Base-by-base conservation (phyloP, 1,284 basidiomycete genomes). In the Sphagnurus paluster region DNA sequence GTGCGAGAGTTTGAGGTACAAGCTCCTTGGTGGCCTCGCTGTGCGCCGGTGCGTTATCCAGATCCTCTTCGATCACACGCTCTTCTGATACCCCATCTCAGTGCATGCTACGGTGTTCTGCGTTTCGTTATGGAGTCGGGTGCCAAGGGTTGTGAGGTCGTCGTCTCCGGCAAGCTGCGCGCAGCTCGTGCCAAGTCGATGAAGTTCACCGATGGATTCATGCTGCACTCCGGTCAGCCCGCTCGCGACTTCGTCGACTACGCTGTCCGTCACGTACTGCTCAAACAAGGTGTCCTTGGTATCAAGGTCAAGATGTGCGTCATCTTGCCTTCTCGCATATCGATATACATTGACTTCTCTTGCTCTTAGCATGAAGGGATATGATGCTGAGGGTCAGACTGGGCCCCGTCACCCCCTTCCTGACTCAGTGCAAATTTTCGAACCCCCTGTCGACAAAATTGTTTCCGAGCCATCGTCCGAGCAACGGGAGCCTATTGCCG, bases 151-250 rank as follows among this genome's bases (percentile, higher is more conserved):
- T 98, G 95, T 69, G 97, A 99, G 75, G 97, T 99, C 57, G 93
- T 99, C 66, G 94, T 99, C 57, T 99, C 96, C 57, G 97, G 97
- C 68, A 99, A 99, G 76, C 92, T 99, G 64, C 94, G 97, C 71
- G 97, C 96, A 62, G 97, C 97, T 60, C 94, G 95, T 84, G 97
- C 97, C 67, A 99, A 99, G 79, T 92, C 93, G 39, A 99, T 99
- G 97, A 99, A 99, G 77, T 99, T 99, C 80, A 98, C 95, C 68
- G 97, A 99, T 65, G 97, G 97, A 44, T 98, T 98, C 87, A 98
- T 99, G 93, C 96, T 99, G 71, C 97, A 99, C 87, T 98, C 97
- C 58, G 97, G 97, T 84, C 96, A 99, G 77, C 97, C 97, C 62
- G 88, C 86, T 48, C 78, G 87, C 54, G 97, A 99, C 71, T 99